Base-by-base conservation (phyloP, 805 yeast genomes). In the Cyberlindnera petersonii region DNA sequence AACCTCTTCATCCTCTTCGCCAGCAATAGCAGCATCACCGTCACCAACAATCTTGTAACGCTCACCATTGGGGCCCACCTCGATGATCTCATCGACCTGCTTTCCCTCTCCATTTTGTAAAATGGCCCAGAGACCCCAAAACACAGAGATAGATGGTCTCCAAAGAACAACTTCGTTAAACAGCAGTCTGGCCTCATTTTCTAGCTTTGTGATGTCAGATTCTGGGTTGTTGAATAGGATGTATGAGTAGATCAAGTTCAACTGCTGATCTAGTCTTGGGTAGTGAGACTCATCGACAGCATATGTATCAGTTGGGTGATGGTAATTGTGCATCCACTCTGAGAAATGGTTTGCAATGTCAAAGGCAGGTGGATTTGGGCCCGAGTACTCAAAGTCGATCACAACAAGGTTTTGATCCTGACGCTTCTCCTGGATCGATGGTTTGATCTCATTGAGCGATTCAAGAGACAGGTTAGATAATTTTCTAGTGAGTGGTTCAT, bases 271-370 rank as follows among this genome's bases (percentile, higher is more conserved):
- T 44, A 68, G 66, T 11, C 68, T 65, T 9, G 98, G 98, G 61
- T 74, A 93, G 26, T 65, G 63, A 10, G 71, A 64, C 50, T 74
- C 69, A n/a, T 33, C 33, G 26, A 84, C 65, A 40, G 63, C 74
- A 58, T 82, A 76, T 4, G 56, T 37, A 18, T 35, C 31, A 1
- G 51, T 43, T 1, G 77, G 68, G 36, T 56, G 55, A 55, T 82
- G 86, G 58, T 91, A 93, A 65, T 93, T 87, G 34, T 86, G 74
- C 97, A 89, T 93, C 98, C 98, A 91, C 65, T 91, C 98, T 48
- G 85, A 75, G 50, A 93, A 85, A 65, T 93, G 98, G 60, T 93
- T 89, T 11, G 89, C 89, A 40, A 93, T 75, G 59, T 93, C 98
- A 58, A 71, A 86, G 2, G 94, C 95, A 2, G 95, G 87, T 31